Percentiles rank a stretch among this genome's conserved stretches.
Conservation (phyloP, 257 asterid species). For the Lycium barbarum region DNA sequence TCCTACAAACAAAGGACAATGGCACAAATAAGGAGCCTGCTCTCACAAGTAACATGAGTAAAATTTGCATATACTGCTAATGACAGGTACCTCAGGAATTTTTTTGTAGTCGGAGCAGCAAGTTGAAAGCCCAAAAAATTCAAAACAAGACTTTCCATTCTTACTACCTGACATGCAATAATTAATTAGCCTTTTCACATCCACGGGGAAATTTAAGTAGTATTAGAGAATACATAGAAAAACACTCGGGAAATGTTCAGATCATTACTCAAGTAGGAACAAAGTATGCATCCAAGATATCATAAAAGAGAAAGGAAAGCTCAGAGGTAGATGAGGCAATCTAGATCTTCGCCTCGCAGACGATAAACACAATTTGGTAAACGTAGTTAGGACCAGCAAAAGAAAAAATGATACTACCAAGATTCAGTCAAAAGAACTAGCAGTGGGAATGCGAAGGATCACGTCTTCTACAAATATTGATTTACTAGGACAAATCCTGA, state of each 20-base stretch:
- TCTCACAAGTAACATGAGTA: slow-evolving; percentile 15
- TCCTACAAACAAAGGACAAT: slow-evolving; percentile 54
- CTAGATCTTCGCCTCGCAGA: not conserved
- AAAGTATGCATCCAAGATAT: slow-evolving; percentile 11
- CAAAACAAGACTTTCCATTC: slow-evolving; percentile 77
- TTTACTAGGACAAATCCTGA: slow-evolving; percentile 17
- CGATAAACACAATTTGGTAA: not conserved
- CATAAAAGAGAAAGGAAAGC: not conserved
- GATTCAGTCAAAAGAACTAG: not conserved
- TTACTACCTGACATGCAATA: slow-evolving; percentile 67
- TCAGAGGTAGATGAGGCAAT: slow-evolving; percentile 2
- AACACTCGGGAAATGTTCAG: not conserved
- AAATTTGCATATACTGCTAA: slow-evolving; percentile 20
- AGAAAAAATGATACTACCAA: not conserved
- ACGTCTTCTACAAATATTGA: not conserved
- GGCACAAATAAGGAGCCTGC: slow-evolving; percentile 27
- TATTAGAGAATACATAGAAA: not conserved
- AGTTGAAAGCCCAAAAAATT: slow-evolving; percentile 74
- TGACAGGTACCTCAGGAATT: slow-evolving; percentile 84
- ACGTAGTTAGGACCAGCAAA: slow-evolving; percentile 7
- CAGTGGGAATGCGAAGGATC: not conserved
- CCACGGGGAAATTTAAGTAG: not conserved
- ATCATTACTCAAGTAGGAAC: not conserved
- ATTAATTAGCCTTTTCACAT: slow-evolving; percentile 28
- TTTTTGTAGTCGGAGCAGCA: slow-evolving; percentile 86